These are phyloP conservation scores for Homolaphlyctis polyrhiza DNA, from an alignment of 371 early-diverging fungal genomes.

Conservation along the genomic window DNA sequence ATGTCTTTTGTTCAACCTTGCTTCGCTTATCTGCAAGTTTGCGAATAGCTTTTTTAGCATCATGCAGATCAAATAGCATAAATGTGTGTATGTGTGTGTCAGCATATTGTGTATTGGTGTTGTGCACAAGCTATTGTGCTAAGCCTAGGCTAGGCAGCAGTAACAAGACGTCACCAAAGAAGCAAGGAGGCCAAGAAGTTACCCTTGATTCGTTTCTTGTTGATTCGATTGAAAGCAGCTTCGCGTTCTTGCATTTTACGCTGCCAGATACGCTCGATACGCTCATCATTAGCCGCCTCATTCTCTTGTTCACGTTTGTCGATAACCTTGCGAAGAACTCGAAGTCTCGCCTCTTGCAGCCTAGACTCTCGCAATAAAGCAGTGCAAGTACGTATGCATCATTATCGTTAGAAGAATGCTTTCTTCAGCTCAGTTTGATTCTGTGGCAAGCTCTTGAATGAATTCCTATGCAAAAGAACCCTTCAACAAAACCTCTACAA, in stretches of 20 bases:
- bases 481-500: background rate
- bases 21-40: constrained; percentile 38
- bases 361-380: constrained; percentile 13
- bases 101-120: too few relatives aligned
- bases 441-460: too few relatives aligned
- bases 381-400: too few relatives aligned
- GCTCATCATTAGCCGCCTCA: constrained; percentile 32
- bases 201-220: constrained; percentile 40
- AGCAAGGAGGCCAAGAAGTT: background rate
- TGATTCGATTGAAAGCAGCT: constrained; percentile 33
- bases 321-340: constrained; percentile 39
- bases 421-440: background rate
- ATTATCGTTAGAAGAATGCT: background rate
- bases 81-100: too few relatives aligned
- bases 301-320: constrained; percentile 40
- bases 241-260: constrained; percentile 45
- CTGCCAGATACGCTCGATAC: constrained; percentile 45
- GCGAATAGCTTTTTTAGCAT: constrained; percentile 25
- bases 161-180: background rate
- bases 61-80: background rate
- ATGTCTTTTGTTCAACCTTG: constrained; percentile 32
- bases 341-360: constrained; percentile 40
- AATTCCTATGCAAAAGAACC: background rate
- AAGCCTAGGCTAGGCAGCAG: too few relatives aligned
- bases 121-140: too few relatives aligned